Evolutionary conservation across 2,329 filamentous ascomycete genomes (phyloP).

Genomic region (Ophiosphaerella narmari): DNA sequence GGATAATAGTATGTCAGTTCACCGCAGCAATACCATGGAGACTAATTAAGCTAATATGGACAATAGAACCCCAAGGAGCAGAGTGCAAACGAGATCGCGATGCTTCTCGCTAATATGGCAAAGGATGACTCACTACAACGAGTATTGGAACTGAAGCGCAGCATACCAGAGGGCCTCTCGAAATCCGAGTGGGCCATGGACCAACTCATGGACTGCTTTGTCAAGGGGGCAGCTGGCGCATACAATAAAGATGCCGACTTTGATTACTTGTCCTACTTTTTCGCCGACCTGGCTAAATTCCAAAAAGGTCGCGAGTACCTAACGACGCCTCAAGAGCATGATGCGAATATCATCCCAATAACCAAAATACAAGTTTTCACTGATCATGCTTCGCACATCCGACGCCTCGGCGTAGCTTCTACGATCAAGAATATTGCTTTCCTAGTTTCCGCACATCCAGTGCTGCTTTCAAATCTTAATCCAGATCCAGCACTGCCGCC

Average conservation of each 20-base stretch:
- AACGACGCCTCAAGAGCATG: conserved; percentile 73
- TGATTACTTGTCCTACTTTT: conserved; percentile 92
- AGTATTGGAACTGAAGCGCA: conserved; percentile 70
- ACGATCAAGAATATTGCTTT: conserved; percentile 96
- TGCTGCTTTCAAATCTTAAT: conserved; percentile 61
- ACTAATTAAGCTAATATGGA: conserved; percentile 8
- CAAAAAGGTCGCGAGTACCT: conserved; percentile 76
- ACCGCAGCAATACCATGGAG: not conserved
- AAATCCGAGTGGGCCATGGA: conserved; percentile 78
- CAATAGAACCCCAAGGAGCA: conserved; percentile 70
- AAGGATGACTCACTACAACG: conserved; percentile 77
- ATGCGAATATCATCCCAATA: conserved; percentile 77
- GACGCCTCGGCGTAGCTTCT: conserved; percentile 90
- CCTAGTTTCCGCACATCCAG: conserved; percentile 72
- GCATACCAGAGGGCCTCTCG: conserved; percentile 69
- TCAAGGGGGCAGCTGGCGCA: conserved; percentile 80
- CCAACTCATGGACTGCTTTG: conserved; percentile 93
- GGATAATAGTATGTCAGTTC: conserved; percentile 73
- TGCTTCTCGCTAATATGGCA: conserved; percentile 89
- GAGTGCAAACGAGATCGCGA: conserved; percentile 82
- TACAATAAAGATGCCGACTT: conserved; percentile 87
- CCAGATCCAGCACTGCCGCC: conserved; percentile 37
- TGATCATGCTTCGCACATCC: conserved; percentile 80
- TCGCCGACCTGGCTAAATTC: conserved; percentile 87
- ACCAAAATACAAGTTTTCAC: conserved; percentile 95